Evolutionary conservation across 345 rosid genomes (phyloP), one percentile per base, ranked within the genome.

Genomic region (Eucalyptus melliodora): DNA sequence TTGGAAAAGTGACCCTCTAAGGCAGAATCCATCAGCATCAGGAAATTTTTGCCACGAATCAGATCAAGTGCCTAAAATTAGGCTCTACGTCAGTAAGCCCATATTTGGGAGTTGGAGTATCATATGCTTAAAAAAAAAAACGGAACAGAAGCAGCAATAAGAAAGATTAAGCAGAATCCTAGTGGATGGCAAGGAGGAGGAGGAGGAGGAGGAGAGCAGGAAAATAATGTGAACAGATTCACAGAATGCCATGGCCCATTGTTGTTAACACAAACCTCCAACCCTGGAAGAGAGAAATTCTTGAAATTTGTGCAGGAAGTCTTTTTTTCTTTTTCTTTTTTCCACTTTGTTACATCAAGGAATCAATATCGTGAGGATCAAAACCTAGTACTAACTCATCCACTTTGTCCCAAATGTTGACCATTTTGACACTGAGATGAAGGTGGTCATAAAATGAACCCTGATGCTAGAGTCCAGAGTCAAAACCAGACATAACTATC

Each of bases 1-100:
- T 98, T 97, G 62, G 99, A 97, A 92, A 95, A 95, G 89, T 96
- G 97, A 87, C 98, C 99, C 91, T 98, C 99, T 93, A 98, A 92
- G 88, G 98, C 97, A 56, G 99, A 98, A 91, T 97, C 99, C 99
- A 97, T 98, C 93, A 98, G 91, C 96, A 96, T 96, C 92, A 96
- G 90, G 92, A 96, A 96, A 91, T 97, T 98, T 91, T 98, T 98
- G 87, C 97, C 96, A 8, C 97, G 97, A 91, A 98, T 96, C 89
- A 96, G 93, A 91, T 98, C 99, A 67, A 98, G 98, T 89, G 99
- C 99, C 99, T 98, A 97, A 80, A 95, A 91, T 69, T 53, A 49
- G 65, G 47, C 47, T 77, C 42, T 40, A 77, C 1, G 47, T 77
- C 47, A 77, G 85, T 44, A 53, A 86, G 67, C 56, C 19, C 8